Evolutionary conservation across 2,329 filamentous ascomycete genomes (phyloP).

Genomic region (Arthrinium puccinioides): DNA sequence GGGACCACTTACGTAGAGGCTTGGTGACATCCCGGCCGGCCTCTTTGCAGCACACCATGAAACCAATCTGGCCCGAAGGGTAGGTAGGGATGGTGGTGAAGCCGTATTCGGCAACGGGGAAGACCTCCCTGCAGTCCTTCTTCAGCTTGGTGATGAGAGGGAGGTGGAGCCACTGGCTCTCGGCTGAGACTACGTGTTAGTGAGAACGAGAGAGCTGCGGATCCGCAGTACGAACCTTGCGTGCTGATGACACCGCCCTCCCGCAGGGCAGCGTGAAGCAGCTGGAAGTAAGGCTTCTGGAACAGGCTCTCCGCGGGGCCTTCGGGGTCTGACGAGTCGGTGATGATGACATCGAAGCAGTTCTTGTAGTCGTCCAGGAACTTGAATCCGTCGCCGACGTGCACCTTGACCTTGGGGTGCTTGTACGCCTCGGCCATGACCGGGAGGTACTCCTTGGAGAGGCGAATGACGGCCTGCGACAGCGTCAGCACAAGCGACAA

Average conservation of each 20-base stretch:
- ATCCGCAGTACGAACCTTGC: constrained; percentile 90
- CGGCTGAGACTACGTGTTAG: constrained; percentile 52
- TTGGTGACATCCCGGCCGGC: constrained; percentile 73
- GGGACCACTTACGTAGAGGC: constrained; percentile 72
- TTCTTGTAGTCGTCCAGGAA: constrained; percentile 96
- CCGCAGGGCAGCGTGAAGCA: constrained; percentile 80
- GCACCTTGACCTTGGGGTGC: constrained; percentile 87
- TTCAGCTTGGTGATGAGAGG: constrained; percentile 89
- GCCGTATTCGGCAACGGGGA: constrained; percentile 95
- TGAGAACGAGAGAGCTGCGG: constrained; percentile 5
- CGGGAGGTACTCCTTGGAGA: constrained; percentile 97
- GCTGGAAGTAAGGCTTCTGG: constrained; percentile 98
- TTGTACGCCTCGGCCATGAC: constrained; percentile 89
- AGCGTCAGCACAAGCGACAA: not conserved
- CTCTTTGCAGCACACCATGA: constrained; percentile 99
- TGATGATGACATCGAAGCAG: constrained; percentile 98
- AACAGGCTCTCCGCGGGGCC: constrained; percentile 94
- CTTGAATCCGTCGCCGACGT: constrained; percentile 97
- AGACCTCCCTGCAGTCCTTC: constrained; percentile 94
- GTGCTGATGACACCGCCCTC: constrained; percentile 98
- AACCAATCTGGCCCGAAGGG: constrained; percentile 97
- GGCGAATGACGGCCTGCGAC: constrained; percentile 78
- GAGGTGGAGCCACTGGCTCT: constrained; percentile 99
- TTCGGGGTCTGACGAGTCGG: constrained; percentile 95
- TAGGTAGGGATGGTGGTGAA: constrained; percentile 99